Conservation (phyloP, 2,329 filamentous ascomycete species). For the Grosmannia penicillata region DNA sequence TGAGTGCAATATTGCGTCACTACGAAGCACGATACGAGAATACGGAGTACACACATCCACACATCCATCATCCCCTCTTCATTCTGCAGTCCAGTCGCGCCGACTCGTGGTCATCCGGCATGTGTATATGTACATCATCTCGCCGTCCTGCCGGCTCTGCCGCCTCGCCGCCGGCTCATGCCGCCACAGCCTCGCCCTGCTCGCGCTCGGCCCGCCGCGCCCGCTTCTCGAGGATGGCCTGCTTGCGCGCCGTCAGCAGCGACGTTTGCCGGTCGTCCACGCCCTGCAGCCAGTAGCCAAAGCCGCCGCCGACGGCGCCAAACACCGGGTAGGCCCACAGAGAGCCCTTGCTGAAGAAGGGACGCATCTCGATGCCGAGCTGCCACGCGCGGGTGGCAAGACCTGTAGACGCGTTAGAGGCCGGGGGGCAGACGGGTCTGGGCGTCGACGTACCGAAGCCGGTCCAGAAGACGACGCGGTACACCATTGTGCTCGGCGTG, state of each 20-base stretch:
- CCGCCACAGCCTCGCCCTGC: constrained; percentile 14
- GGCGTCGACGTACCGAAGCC: constrained; percentile 62
- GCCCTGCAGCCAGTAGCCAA: constrained; percentile 93
- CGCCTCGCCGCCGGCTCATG: neutral
- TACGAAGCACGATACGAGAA: too few species aligned
- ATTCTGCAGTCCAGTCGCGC: too few species aligned
- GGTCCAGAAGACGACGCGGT: constrained; percentile 65
- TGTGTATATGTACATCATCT: neutral
- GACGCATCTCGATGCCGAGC: constrained; percentile 95
- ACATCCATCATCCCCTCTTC: too few species aligned
- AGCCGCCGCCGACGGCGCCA: constrained; percentile 68
- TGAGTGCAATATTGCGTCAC: too few species aligned
- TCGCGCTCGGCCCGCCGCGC: constrained; percentile 57
- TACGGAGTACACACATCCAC: too few species aligned
- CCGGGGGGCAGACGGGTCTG: neutral
- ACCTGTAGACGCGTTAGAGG: too few species aligned
- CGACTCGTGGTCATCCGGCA: neutral
- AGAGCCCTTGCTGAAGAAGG: constrained; percentile 70
- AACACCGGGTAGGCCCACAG: constrained; percentile 90
- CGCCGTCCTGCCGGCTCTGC: neutral
- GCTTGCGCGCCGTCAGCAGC: constrained; percentile 64
- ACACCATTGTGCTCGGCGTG: too few species aligned
- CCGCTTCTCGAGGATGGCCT: constrained; percentile 76
- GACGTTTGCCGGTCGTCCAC: constrained; percentile 72
- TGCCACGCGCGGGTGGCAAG: constrained; percentile 88